phyloP scores from a whole-genome alignment of 2,329 filamentous ascomycete genomes.

The Aspergillus sp. region DNA sequence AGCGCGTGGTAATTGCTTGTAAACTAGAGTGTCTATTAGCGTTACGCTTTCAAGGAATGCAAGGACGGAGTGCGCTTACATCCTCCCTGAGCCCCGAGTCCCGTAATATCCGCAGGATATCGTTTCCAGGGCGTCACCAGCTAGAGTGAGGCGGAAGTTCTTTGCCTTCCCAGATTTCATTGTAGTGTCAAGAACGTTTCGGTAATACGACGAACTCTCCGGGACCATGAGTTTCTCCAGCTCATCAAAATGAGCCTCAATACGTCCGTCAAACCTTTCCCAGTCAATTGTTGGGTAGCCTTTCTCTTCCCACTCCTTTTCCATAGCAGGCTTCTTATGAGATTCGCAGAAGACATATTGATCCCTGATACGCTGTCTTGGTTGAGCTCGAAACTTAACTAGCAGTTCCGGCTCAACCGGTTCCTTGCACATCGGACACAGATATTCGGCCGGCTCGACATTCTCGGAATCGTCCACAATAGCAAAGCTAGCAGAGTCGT shows the following conservation, averaged over 20 bases:
- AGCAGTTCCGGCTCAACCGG: slow-evolving; percentile 58
- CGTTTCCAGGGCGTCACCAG: slow-evolving; percentile 48
- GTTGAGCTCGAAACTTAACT: slow-evolving; percentile 48
- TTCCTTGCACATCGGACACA: slow-evolving; percentile 68
- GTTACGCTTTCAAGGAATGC: slow-evolving; percentile 4
- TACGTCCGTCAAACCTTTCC: slow-evolving; percentile 59
- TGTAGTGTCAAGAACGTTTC: slow-evolving; percentile 55
- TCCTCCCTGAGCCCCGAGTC: slow-evolving; percentile 66
- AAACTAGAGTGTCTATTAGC: slow-evolving; percentile 32
- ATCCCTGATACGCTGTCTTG: slow-evolving; percentile 36
- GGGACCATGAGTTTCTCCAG: slow-evolving; percentile 62
- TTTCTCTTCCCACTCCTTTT: slow-evolving; percentile 49
- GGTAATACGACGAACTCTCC: slow-evolving; percentile 57
- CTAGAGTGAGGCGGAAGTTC: slow-evolving; percentile 57
- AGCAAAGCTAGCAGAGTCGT: slow-evolving; percentile 21
- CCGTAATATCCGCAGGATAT: slow-evolving; percentile 83
- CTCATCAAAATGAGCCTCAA: slow-evolving; percentile 55
- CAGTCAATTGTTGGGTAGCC: slow-evolving; percentile 74
- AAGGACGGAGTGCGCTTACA: slow-evolving; percentile 52
- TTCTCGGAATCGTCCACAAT: slow-evolving; percentile 11
- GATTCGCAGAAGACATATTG: slow-evolving; percentile 59
- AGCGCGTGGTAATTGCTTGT: slow-evolving; percentile 61
- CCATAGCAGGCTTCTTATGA: slow-evolving; percentile 60
- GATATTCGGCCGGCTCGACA: slow-evolving; percentile 22
- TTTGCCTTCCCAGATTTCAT: slow-evolving; percentile 60